Evolutionary conservation across 495 filamentous ascomycete genomes (phyloP), one percentile per base, ranked within the genome.

Genomic region (Xylaria acuta): DNA sequence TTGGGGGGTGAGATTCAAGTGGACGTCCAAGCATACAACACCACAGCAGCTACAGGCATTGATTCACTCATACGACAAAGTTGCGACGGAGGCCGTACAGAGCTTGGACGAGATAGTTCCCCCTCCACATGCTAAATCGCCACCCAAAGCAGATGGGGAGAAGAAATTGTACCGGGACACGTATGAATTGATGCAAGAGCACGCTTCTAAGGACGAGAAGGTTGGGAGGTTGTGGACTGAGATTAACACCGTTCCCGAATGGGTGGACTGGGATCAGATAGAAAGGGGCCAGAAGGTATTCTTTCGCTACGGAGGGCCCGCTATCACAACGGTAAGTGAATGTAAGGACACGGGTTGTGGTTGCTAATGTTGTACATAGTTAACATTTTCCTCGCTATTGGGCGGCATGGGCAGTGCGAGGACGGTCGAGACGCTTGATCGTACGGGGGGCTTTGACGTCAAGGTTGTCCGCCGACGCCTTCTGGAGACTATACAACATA

Each of bases 231-330:
- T 97, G 7, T 94, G 93, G 93, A 77, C 72, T 0, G 85, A 95
- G 75, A 83, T 93, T 63, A 91, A 90, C 74, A 90, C 87, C 1
- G 80, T 94, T 25, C 94, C 93, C 0, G 81, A 85, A 18, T 97
- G 93, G 93, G 93, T 97, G 1, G 89, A 94, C 78, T 96, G 92
- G 92, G 85, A 87, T 12, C 92, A 94, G 77, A 91, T 97, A 73
- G 81, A 86, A 72, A 81, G 92, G 75, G 92, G 89, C 0, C 92
- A 93, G 77, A 84, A 88, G 32, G 85, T 91, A 0, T 92, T 91
- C 75, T 92, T 90, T 76, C 88, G 93, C 25, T 96, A 95, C 77
- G 91, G 89, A 27, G 89, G 87, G 22, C 87, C 91, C 5, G 88
- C 86, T 43, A 76, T 92, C 18, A 89, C 85, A 8, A 86, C 80